These are phyloP conservation scores for Gossypioides kirkii DNA, from an alignment of 345 rosid species.

Conservation along the genomic window DNA sequence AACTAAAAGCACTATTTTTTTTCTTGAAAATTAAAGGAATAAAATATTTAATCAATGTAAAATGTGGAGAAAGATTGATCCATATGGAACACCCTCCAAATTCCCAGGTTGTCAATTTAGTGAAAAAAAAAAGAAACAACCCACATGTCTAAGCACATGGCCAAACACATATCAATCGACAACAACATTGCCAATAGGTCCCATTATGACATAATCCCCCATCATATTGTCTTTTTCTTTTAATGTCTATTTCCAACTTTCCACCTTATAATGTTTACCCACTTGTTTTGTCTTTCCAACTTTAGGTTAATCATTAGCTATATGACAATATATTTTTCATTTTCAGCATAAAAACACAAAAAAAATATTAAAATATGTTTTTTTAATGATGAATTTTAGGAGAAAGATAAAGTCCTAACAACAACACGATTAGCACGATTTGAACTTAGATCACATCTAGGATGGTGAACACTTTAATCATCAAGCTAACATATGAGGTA, in stretches of 20 bases:
- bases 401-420: too few species aligned
- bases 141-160: conserved; percentile 5
- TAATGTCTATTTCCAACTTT: not conserved
- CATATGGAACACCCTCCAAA: not conserved
- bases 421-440: too few species aligned
- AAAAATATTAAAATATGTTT: too few species aligned
- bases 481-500: too few species aligned
- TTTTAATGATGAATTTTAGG: too few species aligned
- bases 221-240: not conserved
- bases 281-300: not conserved
- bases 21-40: not conserved
- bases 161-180: not conserved
- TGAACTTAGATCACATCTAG: too few species aligned
- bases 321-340: too few species aligned
- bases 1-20: not conserved
- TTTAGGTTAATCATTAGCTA: not conserved
- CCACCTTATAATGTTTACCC: not conserved
- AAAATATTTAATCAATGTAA: not conserved
- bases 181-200: not conserved
- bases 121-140: not conserved
- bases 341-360: too few species aligned
- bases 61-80: not conserved
- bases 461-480: too few species aligned
- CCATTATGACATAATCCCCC: not conserved
- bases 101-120: not conserved